Evolutionary conservation across 176 grass and related monocot species (phyloP), one percentile per base, ranked within the genome.

Genomic region (Carex pumila): DNA sequence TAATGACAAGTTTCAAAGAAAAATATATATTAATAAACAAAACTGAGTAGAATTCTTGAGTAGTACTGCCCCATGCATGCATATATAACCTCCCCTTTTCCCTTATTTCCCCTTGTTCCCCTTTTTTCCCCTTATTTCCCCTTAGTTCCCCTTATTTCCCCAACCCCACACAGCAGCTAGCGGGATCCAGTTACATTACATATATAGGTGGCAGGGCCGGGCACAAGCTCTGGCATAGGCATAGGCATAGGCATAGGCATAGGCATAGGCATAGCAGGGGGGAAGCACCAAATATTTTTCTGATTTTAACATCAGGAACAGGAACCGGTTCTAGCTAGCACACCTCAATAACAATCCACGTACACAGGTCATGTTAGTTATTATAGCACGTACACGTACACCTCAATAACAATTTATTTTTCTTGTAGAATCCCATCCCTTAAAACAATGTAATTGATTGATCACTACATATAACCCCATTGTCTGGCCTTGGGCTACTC

Each of bases 401-500:
- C 43, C 41, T 31, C 68, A 45, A 31, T 12, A 47, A 83, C 4
- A 8, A 49, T 50, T 64, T 52, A 25, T 50, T 64, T 52, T 25
- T 65, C 29, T 29, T 50, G 6, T 52, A 56, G 49, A 85, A 80
- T 34, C 1, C 2, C 1, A 34, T 5, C 21, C 39, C 62, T 83
- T 86, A 85, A 1, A 85, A 62, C 76, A 84, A 87, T 83, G 80
- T 70, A 39, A 85, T 89, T 18, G 49, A 67, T 18, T 61, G 77
- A 78, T 79, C 73, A 70, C 69, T 72, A 81, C 55, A 90, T 50
- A 61, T 71, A 52, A 39, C 86, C 1, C 58, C 78, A 79, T 88
- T 87, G 81, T 91, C 94, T 21, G 50, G 50, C 85, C 71, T 74
- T 29, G 88, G 89, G 68, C 86, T 82, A 74, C 87, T 85, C 55